These are phyloP conservation scores for Capsicum rhomboideum DNA, from an alignment of 257 asterid genomes.

Conservation along the genomic window DNA sequence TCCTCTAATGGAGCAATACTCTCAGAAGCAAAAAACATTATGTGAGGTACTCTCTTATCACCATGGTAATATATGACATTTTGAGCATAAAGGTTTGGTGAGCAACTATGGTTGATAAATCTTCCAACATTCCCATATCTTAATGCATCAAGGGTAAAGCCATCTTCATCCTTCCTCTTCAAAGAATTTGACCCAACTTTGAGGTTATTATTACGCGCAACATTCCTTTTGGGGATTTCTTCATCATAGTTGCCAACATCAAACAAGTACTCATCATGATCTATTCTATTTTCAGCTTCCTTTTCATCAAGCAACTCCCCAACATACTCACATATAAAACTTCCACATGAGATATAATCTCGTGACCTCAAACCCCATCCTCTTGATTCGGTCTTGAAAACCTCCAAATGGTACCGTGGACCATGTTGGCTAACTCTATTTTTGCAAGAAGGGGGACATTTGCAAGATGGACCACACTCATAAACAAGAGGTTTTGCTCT, in stretches of 20 bases:
- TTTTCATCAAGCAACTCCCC: conserved; percentile 26
- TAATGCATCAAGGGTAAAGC: conserved; percentile 26
- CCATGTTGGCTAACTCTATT: conserved; percentile 51
- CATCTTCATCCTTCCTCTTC: conserved; percentile 7
- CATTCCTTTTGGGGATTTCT: background rate
- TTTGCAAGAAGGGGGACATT: conserved; percentile 43
- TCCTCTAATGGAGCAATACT: conserved; percentile 36
- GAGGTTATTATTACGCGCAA: background rate
- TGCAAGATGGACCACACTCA: conserved; percentile 53
- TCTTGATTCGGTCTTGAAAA: conserved; percentile 27
- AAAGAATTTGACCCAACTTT: background rate
- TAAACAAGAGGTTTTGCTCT: conserved; percentile 14
- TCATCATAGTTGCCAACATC: conserved; percentile 6
- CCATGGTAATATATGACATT: conserved; percentile 30
- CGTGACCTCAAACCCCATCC: conserved; percentile 53
- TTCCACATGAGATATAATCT: conserved; percentile 23
- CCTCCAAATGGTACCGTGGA: conserved; percentile 22
- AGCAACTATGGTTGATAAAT: conserved; percentile 35
- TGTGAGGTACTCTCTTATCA: conserved; percentile 33
- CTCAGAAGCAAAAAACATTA: conserved; percentile 43
- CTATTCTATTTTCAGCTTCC: conserved; percentile 15
- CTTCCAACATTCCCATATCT: conserved; percentile 46
- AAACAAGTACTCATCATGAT: conserved; percentile 13
- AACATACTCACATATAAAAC: conserved; percentile 47
- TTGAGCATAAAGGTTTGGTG: conserved; percentile 35